Evolutionary conservation across 495 filamentous ascomycete species (phyloP).

Genomic region (Lasiosphaeriaceae sp.): DNA sequence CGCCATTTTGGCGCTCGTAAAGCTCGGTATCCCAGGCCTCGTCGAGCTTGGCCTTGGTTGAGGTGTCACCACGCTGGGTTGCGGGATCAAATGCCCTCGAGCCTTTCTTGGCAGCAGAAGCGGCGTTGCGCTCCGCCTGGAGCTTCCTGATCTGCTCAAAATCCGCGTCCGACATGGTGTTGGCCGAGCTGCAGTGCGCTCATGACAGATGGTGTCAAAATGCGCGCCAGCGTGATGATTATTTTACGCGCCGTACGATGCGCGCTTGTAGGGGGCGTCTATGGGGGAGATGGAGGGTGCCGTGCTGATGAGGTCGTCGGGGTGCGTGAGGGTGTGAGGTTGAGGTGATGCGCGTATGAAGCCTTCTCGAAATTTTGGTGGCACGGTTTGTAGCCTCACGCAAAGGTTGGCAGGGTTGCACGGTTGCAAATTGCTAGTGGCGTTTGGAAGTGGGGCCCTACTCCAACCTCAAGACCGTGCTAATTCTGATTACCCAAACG

Average conservation of each 20-base stretch:
- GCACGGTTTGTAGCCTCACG: neutral
- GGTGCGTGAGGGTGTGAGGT: no score
- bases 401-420: neutral
- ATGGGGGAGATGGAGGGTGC: neutral
- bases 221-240: neutral
- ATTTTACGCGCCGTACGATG: neutral
- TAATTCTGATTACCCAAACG: no score
- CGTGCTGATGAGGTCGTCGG: neutral
- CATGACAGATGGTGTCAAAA: neutral
- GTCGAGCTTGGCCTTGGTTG: slow-evolving; percentile 91
- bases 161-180: slow-evolving; percentile 64
- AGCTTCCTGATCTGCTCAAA: slow-evolving; percentile 79
- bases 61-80: slow-evolving; percentile 82
- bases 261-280: no score
- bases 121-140: slow-evolving; percentile 89
- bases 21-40: slow-evolving; percentile 92
- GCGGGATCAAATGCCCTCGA: slow-evolving; percentile 82
- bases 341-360: neutral
- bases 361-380: slow-evolving; percentile 2
- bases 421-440: neutral
- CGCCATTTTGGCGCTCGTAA: slow-evolving; percentile 72
- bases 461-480: no score
- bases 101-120: slow-evolving; percentile 76
- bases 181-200: neutral
- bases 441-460: no score